Evolutionary conservation across 1,284 basidiomycete genomes (phyloP), one percentile per base, ranked within the genome.

Genomic region (Porogramme epimiltina): DNA sequence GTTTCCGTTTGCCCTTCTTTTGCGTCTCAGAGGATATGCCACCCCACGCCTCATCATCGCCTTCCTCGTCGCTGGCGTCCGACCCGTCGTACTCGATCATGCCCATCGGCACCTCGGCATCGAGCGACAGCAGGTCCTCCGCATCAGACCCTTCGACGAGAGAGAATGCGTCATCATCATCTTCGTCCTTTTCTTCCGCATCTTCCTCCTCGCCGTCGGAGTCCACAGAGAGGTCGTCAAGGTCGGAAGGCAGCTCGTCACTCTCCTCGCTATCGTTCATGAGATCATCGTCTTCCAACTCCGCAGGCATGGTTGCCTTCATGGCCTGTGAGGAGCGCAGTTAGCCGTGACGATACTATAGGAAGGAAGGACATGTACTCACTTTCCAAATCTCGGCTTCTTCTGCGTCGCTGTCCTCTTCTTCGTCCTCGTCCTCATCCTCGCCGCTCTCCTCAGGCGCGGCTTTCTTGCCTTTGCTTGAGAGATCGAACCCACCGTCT

Each of bases 381-480:
- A 92, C 91, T 84, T 89, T 92, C 93, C 93, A 95, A 33, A 95
- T 82, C 64, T 89, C 89, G 9, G 71, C 81, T 60, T 87, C 85
- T 26, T 84, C 82, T 4, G 69, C 62, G 49, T 84, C 84, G 55
- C 73, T 80, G 25, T 74, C 62, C 71, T 69, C 73, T 15, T 65
- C 62, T 63, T 66, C 64, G 69, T 62, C 74, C 15, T 72, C 75
- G 0, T 59, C 70, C 2, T n/a, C n/a, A n/a, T n/a, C n/a, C 60
- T 67, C 4, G 38, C 62, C 2, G 64, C 70, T 2, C 59, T 67
- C 4, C n/a, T 33, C 62, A 3, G 64, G 69, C 54, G 52, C 83
- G 80, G 58, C 71, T 77, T 36, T 73, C 63, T 73, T 67, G 69
- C 20, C 64, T 58, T 66, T 66, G 61, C 72, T 63, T 71, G 24